Percentiles rank a stretch among this genome's conserved stretches.
phyloP scores from a whole-genome alignment of 768 basidiomycete species.

The Tulasnella sp. region DNA sequence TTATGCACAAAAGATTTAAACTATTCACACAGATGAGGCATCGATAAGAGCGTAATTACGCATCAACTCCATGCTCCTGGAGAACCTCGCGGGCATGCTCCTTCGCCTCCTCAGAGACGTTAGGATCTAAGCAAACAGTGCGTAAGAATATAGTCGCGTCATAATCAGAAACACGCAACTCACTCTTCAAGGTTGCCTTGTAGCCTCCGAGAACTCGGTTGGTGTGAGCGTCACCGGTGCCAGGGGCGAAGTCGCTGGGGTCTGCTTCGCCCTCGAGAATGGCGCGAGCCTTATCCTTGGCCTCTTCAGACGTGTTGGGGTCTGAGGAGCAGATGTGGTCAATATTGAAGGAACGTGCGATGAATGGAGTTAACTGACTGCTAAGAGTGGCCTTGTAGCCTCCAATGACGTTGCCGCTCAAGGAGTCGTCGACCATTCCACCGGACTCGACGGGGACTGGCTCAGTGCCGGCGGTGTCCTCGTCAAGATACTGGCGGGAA shows the following conservation, averaged over 20 bases:
- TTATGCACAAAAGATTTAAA: background rate
- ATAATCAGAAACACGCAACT: background rate
- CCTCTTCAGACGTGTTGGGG: slow-evolving; percentile 34
- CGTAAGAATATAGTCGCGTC: background rate
- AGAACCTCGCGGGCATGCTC: background rate
- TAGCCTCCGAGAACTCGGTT: slow-evolving; percentile 22
- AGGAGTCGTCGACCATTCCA: background rate
- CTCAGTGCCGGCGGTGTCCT: background rate
- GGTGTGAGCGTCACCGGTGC: background rate
- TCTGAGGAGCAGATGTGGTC: slow-evolving; percentile 24
- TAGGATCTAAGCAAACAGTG: background rate
- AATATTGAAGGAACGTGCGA: background rate
- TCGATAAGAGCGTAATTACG: background rate
- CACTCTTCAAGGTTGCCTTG: slow-evolving; percentile 22
- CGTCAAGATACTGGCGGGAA: background rate
- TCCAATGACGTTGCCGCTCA: background rate
- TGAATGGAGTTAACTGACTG: background rate
- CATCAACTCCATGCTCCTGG: background rate
- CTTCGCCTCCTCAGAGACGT: slow-evolving; percentile 6
- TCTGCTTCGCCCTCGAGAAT: slow-evolving; percentile 33
- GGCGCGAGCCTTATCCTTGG: slow-evolving; percentile 44
- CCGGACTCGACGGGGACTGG: background rate
- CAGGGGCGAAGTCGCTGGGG: slow-evolving; percentile 10
- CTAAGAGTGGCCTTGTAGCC: slow-evolving; percentile 9
- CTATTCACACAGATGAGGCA: background rate